Evolutionary conservation across 1,284 basidiomycete genomes (phyloP).

Genomic region (Trichosporon faecale): DNA sequence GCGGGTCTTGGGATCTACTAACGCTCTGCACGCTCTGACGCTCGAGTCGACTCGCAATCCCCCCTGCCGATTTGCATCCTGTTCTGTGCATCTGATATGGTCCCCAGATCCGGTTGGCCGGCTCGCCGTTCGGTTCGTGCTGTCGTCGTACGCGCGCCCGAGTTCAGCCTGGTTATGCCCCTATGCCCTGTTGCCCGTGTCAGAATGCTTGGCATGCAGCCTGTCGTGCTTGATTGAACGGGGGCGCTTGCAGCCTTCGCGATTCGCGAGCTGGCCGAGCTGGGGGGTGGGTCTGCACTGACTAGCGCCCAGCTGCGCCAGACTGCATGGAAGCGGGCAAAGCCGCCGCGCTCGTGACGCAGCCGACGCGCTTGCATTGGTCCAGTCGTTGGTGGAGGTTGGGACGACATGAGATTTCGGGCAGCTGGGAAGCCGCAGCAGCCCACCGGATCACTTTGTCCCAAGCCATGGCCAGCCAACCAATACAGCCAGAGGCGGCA

Average conservation of each 20-base stretch:
- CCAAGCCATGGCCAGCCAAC: neutral
- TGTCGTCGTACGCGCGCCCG: neutral
- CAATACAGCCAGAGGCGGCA: neutral
- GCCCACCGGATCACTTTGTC: neutral
- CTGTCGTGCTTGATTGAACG: neutral
- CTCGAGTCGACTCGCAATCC: neutral
- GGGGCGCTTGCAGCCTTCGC: too few species aligned
- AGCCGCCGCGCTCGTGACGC: neutral
- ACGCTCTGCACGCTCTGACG: too few species aligned
- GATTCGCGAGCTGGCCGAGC: too few species aligned
- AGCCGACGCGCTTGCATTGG: neutral
- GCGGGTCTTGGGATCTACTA: neutral
- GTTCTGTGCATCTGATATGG: neutral
- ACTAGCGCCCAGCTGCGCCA: neutral
- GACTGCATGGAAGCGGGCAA: neutral
- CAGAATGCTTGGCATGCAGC: neutral
- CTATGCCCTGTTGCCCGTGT: neutral
- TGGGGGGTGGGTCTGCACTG: neutral
- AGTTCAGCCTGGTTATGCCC: neutral
- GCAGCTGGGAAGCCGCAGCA: neutral
- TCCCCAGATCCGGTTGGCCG: neutral
- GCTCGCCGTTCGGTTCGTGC: neutral
- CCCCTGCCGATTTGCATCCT: neutral
- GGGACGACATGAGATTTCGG: neutral
- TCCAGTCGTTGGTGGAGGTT: neutral